Evolutionary conservation across 2,329 filamentous ascomycete species (phyloP).

Genomic region (Xylariales sp.): DNA sequence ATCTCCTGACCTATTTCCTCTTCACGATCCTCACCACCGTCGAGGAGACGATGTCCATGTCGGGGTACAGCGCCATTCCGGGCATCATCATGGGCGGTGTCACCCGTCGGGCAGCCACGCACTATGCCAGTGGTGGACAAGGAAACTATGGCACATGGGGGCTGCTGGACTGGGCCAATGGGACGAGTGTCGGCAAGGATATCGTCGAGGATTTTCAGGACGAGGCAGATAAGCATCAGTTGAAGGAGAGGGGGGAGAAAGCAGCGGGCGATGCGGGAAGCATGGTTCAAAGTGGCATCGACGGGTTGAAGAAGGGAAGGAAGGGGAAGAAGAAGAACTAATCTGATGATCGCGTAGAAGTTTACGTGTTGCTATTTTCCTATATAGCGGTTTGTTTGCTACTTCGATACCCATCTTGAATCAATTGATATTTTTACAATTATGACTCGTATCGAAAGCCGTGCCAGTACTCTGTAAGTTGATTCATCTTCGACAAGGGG

Average conservation of each 20-base stretch:
- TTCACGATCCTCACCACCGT: slow-evolving; percentile 58
- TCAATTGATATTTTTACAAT: too few relatives aligned
- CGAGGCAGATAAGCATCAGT: slow-evolving; percentile 50
- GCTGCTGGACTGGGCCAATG: slow-evolving; percentile 57
- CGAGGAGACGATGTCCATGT: slow-evolving; percentile 63
- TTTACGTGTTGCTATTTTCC: too few relatives aligned
- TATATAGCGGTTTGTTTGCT: too few relatives aligned
- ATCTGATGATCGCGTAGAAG: background rate
- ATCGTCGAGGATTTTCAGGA: slow-evolving; percentile 49
- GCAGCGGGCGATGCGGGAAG: slow-evolving; percentile 28
- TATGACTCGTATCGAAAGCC: too few relatives aligned
- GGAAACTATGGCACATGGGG: slow-evolving; percentile 62
- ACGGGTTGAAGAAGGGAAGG: slow-evolving; percentile 26
- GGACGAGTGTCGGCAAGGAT: slow-evolving; percentile 48
- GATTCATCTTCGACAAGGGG: too few relatives aligned
- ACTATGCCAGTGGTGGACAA: slow-evolving; percentile 50
- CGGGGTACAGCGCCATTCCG: slow-evolving; percentile 59
- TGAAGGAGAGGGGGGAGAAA: slow-evolving; percentile 35
- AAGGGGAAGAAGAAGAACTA: slow-evolving; percentile 18
- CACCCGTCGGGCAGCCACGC: slow-evolving; percentile 39
- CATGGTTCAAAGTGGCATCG: slow-evolving; percentile 29
- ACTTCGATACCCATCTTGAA: too few relatives aligned
- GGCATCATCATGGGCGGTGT: slow-evolving; percentile 51
- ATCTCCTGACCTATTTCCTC: slow-evolving; percentile 68
- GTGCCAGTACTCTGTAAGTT: too few relatives aligned